Evolutionary conservation across 768 basidiomycete species (phyloP), one percentile per base, ranked within the genome.

Genomic region (Termitomyces sp.): DNA sequence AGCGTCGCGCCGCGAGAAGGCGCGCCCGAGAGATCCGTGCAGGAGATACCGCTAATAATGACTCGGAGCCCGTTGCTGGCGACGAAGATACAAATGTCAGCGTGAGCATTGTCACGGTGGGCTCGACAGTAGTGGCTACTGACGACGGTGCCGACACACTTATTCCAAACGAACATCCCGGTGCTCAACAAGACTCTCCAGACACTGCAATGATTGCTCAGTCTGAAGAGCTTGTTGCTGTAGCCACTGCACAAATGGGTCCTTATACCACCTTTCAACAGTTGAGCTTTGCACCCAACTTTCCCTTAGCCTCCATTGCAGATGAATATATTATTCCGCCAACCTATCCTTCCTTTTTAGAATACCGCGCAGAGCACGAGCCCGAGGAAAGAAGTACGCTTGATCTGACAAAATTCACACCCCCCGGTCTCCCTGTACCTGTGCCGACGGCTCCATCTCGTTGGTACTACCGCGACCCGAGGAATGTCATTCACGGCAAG

Each of bases 191-290:
- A 44, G 72, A 73, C 46, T 68, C 63, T 22, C 51, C 59, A 6
- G 80, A 82, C 30, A 62, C 72, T 16, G 31, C 73, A 1, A 69
- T 77, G 18, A 67, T 77, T 20, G 71, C 80, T 3, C 79, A 81
- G 16, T 72, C 82, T 1, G 91, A 93, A 59, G 91, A 93, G 67
- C 71, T 90, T 20, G 70, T 86, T 3, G 77, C 87, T 13, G 74
- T 90, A 8, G 84, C 87, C 39, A 84, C 86, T 3, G 79, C 87
- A 8, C 85, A 88, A 57, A 84, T 86, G 72, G 89, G 91, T 20
- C 85, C 92, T 33, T 96, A 95, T 69, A 92, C 90, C 20, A 95
- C 92, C 7, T 95, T 96, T 75, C 94, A 95, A 68, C 93, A 96
- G 73, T 76, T 96, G 16, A 80, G 78, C 8, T 95, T 93, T 66